Evolutionary conservation across 164 flowering plant genomes (phyloP).

Genomic region (Buxus sempervirens): DNA sequence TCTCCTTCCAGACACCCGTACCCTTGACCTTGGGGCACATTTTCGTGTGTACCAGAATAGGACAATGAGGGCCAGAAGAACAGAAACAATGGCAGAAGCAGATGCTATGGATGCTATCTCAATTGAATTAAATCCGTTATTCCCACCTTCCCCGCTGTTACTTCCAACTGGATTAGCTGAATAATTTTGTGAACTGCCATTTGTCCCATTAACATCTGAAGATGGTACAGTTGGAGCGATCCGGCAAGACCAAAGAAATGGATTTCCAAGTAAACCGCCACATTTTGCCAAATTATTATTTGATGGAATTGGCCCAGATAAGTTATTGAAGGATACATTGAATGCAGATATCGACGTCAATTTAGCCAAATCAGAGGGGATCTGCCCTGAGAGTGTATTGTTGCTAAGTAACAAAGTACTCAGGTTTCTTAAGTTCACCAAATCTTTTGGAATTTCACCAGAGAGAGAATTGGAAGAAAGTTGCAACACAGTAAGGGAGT

Average conservation of each 20-base stretch:
- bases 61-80: constrained; percentile 61
- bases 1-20: constrained; percentile 45
- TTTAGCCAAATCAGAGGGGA: constrained; percentile 61
- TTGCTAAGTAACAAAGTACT: constrained; percentile 57
- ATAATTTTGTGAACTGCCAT: constrained; percentile 27
- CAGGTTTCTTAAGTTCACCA: constrained; percentile 53
- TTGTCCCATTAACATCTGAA: constrained; percentile 37
- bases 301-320: constrained; percentile 63
- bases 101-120: constrained; percentile 83
- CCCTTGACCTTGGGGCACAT: constrained; percentile 50
- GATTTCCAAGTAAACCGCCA: constrained; percentile 55
- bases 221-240: constrained; percentile 40
- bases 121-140: constrained; percentile 52
- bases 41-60: constrained; percentile 69
- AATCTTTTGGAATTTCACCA: constrained; percentile 58
- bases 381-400: constrained; percentile 63
- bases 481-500: constrained; percentile 49
- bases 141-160: constrained; percentile 13
- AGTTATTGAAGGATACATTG: constrained; percentile 77
- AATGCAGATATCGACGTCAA: constrained; percentile 49
- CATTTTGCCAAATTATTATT: constrained; percentile 47
- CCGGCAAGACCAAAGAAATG: constrained; percentile 44
- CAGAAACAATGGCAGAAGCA: constrained; percentile 79
- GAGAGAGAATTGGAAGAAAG: constrained; percentile 70
- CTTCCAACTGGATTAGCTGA: constrained; percentile 38